phyloP scores from a whole-genome alignment of 2,329 filamentous ascomycete genomes.

The Arthrobotrys pseudoclavata region DNA sequence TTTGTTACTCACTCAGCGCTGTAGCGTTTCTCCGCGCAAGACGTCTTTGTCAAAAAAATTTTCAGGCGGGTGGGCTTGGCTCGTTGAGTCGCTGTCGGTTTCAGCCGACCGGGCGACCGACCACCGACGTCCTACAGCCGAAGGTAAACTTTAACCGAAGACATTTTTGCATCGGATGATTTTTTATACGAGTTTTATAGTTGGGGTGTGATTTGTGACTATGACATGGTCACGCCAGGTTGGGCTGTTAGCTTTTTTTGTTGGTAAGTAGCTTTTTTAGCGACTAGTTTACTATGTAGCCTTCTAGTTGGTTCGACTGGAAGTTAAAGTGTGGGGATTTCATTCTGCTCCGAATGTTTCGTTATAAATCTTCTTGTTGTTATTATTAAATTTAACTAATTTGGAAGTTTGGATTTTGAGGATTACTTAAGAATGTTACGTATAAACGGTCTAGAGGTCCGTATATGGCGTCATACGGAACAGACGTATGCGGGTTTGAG shows the following conservation, averaged over 20 bases:
- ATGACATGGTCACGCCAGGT: slow-evolving; percentile 21
- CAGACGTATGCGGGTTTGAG: background rate
- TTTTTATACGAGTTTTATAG: slow-evolving; percentile 11
- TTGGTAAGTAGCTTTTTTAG: too few species aligned
- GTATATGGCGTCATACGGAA: slow-evolving; percentile 18
- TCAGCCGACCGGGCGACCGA: slow-evolving; percentile 15
- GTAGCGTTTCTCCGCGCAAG: slow-evolving; percentile 4
- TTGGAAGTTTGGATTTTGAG: background rate
- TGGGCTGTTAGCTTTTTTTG: background rate
- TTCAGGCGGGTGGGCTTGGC: background rate
- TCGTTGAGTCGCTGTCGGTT: background rate
- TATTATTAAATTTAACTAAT: slow-evolving; percentile 7
- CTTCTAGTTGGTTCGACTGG: background rate
- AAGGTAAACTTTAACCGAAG: slow-evolving; percentile 23
- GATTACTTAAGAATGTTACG: slow-evolving; percentile 4
- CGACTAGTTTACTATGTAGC: background rate
- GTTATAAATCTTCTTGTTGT: background rate
- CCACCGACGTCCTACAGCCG: slow-evolving; percentile 19
- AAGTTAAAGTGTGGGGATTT: too few species aligned
- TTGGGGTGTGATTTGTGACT: slow-evolving; percentile 13
- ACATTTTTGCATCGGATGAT: background rate
- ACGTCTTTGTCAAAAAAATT: background rate
- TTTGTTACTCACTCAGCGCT: background rate
- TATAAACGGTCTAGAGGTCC: slow-evolving; percentile 7
- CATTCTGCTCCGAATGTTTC: background rate